Conservation (phyloP, 2,329 filamentous ascomycete species). For the Pseudogymnoascus sp. region DNA sequence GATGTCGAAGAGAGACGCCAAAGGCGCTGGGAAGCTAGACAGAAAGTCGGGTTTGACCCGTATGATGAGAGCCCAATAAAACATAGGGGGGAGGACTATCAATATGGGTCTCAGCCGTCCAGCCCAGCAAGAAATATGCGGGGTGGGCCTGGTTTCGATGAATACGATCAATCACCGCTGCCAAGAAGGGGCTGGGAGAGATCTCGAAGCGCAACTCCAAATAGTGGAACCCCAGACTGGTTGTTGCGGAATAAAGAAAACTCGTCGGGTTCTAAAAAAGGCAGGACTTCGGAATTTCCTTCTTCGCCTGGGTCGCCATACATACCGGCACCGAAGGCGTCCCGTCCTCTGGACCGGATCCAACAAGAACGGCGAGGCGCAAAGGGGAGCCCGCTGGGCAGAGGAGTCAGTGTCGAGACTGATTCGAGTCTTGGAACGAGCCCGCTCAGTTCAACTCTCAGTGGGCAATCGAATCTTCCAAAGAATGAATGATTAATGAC, state of each 20-base stretch:
- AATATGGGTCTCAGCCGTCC: slow-evolving; percentile 23
- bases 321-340: slow-evolving; percentile 18
- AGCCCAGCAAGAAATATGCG: background rate
- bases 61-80: slow-evolving; percentile 67
- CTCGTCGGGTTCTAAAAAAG: slow-evolving; percentile 12
- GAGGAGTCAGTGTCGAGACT: slow-evolving; percentile 22
- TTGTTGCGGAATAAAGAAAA: slow-evolving; percentile 14
- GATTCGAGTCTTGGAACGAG: slow-evolving; percentile 27
- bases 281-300: background rate
- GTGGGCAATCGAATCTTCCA: background rate
- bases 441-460: slow-evolving; percentile 20
- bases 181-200: background rate
- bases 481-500: slow-evolving; percentile 1
- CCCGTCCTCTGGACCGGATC: slow-evolving; percentile 21
- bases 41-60: slow-evolving; percentile 62
- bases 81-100: slow-evolving; percentile 54
- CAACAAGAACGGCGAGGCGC: slow-evolving; percentile 12
- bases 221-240: slow-evolving; percentile 5
- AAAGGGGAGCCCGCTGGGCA: slow-evolving; percentile 23
- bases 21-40: slow-evolving; percentile 51
- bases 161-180: background rate
- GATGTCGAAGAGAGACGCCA: slow-evolving; percentile 54
- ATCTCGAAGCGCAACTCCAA: background rate
- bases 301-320: slow-evolving; percentile 22
- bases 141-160: background rate